Base-by-base conservation (phyloP, 495 filamentous ascomycete genomes). In the Lasiosphaeria miniovina region DNA sequence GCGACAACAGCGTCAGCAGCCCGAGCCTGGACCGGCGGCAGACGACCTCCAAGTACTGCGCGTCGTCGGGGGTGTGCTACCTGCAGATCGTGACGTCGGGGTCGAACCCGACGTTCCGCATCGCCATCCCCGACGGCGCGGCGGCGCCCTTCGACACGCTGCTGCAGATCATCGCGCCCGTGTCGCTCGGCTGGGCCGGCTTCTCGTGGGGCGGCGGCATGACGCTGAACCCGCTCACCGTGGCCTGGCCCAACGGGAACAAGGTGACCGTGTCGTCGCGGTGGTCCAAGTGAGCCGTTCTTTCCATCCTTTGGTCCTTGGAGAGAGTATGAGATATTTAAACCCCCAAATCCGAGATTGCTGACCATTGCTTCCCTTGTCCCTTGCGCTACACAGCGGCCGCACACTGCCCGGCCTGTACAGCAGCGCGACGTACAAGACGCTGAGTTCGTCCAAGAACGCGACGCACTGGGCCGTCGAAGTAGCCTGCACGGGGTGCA, bases 121-220 rank as follows among this genome's bases (percentile, higher is more conserved):
- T 82, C 41, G 77, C 79, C 7, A 70, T 80, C 15, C 77, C 79
- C 7, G 66, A 64, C 32, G 68, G 62, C 5, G 48, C 68, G 0
- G 17, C 71, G 10, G 65, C 64, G 0, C 60, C 75, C 2, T 80
- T 73, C 54, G 78, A 80, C 56, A 65, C 74, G 10, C 66, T 82
- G 1, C 62, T 80, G 35, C 75, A 78, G 63, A 67, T 80, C 17
- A 65, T 74, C 38, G 67, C 75, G 31, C 74, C 74, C 2, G 68
- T 71, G 8, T 43, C 62, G 8, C 69, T 73, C 6, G 74, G 70
- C 34, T 82, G 79, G 79, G 70, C 69, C 3, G 78, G 74, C 9
- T 61, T 80, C 38, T 68, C 74, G 6, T 80, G 76, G 78, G 78
- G 74, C 53, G 78, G 79, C 12, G 71, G 65, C 15, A 80, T 82